Evolutionary conservation across 208 protist genomes (phyloP).

Genomic region (Porcisia hertigi): DNA sequence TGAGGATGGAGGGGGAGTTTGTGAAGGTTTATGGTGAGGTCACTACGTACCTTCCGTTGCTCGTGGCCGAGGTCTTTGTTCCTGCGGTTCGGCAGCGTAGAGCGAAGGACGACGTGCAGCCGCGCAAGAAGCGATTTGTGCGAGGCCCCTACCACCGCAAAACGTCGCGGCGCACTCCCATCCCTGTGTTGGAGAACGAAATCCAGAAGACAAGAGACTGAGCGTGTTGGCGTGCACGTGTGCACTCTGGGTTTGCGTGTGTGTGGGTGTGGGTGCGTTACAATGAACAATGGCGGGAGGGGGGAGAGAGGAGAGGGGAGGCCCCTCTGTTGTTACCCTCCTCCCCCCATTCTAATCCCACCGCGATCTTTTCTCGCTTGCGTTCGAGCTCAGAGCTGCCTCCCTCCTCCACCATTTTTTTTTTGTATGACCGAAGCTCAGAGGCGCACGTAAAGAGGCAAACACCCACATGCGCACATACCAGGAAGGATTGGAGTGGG

Average conservation of each 20-base stretch:
- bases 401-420: not conserved
- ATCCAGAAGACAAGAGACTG: not conserved
- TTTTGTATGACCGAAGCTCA: not conserved
- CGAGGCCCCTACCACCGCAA: not conserved
- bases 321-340: not conserved
- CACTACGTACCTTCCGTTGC: conserved; percentile 96
- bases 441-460: not conserved
- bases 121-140: not conserved
- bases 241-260: not conserved
- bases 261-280: not conserved
- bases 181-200: not conserved
- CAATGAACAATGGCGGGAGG: no score
- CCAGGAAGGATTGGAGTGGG: not conserved
- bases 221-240: not conserved
- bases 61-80: conserved; percentile 96
- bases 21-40: conserved; percentile 99
- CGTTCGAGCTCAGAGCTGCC: not conserved
- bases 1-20: conserved; percentile 91
- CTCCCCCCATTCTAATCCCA: not conserved
- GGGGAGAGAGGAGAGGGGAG: no score
- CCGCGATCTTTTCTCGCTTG: not conserved
- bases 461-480: not conserved
- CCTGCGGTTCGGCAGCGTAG: conserved; percentile 49
- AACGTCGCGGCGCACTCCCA: not conserved
- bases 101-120: not conserved